phyloP scores from a whole-genome alignment of 2,329 filamentous ascomycete species.

The Ascosphaera apis region DNA sequence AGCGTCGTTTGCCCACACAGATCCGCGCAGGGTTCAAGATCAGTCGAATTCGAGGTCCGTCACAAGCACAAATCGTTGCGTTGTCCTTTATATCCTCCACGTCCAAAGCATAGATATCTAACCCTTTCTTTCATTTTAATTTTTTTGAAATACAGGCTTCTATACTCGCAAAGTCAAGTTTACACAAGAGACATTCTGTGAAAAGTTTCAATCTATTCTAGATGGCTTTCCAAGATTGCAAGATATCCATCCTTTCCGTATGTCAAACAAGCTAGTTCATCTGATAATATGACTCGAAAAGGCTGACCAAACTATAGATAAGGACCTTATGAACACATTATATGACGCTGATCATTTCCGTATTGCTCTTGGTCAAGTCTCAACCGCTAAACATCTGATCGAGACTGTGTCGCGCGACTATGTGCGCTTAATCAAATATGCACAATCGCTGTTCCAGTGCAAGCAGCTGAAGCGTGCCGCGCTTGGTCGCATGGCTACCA shows the following conservation, averaged over 20 bases:
- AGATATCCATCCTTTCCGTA: constrained; percentile 89
- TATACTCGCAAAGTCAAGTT: constrained; percentile 98
- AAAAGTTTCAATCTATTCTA: constrained; percentile 78
- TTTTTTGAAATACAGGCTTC: constrained; percentile 34
- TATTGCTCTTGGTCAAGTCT: constrained; percentile 87
- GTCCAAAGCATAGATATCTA: constrained; percentile 1
- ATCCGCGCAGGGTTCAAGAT: constrained; percentile 94
- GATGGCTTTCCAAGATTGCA: constrained; percentile 80
- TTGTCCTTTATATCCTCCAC: background rate
- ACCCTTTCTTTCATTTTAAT: background rate
- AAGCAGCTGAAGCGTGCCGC: constrained; percentile 96
- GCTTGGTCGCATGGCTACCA: constrained; percentile 92
- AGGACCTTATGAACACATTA: constrained; percentile 83
- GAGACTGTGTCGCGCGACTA: constrained; percentile 94
- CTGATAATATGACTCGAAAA: no score
- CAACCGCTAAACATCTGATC: constrained; percentile 86
- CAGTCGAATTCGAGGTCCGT: constrained; percentile 51
- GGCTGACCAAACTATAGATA: constrained; percentile 22
- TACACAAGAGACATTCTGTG: constrained; percentile 86
- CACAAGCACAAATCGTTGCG: background rate
- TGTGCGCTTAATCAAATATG: constrained; percentile 87
- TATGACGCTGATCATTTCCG: constrained; percentile 97
- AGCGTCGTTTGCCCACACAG: constrained; percentile 80
- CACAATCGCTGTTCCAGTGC: constrained; percentile 91
- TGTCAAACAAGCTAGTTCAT: constrained; percentile 16